Evolutionary conservation across 352 stramenopile species (phyloP).

Genomic region (Phytophthora uliginosa): DNA sequence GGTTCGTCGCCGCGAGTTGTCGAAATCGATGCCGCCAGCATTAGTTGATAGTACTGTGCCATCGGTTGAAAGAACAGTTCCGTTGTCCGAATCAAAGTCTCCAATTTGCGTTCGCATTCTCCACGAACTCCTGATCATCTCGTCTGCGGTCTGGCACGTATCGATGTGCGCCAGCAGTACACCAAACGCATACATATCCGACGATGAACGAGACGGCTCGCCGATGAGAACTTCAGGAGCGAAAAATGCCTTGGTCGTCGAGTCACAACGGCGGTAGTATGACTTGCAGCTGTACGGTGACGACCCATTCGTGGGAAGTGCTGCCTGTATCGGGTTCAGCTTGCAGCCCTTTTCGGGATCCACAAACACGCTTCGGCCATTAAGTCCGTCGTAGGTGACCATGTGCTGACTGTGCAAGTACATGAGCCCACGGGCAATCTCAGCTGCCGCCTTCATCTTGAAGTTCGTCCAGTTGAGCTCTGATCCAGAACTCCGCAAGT

Average conservation of each 20-base stretch:
- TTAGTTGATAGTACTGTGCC: conserved; percentile 38
- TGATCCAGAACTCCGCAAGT: conserved; percentile 45
- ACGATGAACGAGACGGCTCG: conserved; percentile 49
- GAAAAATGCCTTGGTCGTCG: conserved; percentile 51
- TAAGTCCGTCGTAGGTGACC: conserved; percentile 80
- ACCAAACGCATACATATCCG: conserved; percentile 83
- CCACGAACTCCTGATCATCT: conserved; percentile 75
- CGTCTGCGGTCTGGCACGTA: conserved; percentile 59
- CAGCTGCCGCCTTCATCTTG: conserved; percentile 77
- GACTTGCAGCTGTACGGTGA: conserved; percentile 41
- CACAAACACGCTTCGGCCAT: conserved; percentile 75
- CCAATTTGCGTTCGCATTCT: conserved; percentile 58
- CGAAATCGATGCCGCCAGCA: conserved; percentile 20
- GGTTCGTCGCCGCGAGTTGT: conserved; percentile 41
- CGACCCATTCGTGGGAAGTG: conserved; percentile 51
- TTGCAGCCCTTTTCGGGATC: conserved; percentile 82
- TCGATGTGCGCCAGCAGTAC: conserved; percentile 75
- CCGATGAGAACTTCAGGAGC: conserved; percentile 69
- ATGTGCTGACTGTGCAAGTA: conserved; percentile 82
- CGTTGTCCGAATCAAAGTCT: conserved; percentile 35
- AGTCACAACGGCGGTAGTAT: conserved; percentile 41
- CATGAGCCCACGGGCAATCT: conserved; percentile 78
- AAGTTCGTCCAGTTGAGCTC: conserved; percentile 80
- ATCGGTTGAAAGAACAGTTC: conserved; percentile 44
- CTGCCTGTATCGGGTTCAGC: conserved; percentile 80